Base-by-base conservation (phyloP, 495 filamentous ascomycete species). In the Friedmanniomyces simplex region DNA sequence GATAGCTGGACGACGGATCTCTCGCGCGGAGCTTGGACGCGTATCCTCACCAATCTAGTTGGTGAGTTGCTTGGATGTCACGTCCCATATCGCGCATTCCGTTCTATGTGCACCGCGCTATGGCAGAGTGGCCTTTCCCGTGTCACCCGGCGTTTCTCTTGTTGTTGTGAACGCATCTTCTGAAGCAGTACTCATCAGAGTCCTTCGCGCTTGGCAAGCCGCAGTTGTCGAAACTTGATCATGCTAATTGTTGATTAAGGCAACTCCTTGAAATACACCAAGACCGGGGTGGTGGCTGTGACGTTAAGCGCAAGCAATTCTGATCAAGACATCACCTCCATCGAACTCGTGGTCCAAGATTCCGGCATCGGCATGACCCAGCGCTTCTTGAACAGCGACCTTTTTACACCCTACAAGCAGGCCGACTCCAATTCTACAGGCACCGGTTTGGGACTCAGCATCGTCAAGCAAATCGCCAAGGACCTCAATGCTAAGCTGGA, bases 221-320 rank as follows among this genome's bases (percentile, higher is more conserved):
- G 10, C 28, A 10, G 10, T 43, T 16, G 39, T 43, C 14, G 14
- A 16, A 13, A 43, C 28, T 10, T 32, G 46, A 49, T 52, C 13
- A 36, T 5, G 25, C 24, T 39, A 25, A 34, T 39, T 47, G 66
- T 2, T 62, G 65, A n/a, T 59, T 52, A 1, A 49, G 46, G 46
- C 25, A 71, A 71, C 42, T 48, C 68, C n/a, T 48, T 71, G 12
- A 71, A 71, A 37, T 71, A 68, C 54, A 71, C 68, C 6, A 50
- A 55, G 16, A 30, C 25, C 13, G 68, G 68, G n/a, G 51, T 57
- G 21, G 64, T 71, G 26, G 34, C 42, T 11, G 54, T 71, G 8
- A 57, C 52, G 12, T 57, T 67, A 30, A 53, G 57, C 26, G 50
- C 50, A 16, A 5, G 34, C 26, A 36, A 46, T 32, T 21, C 37